Evolutionary conservation across 1,284 basidiomycete genomes (phyloP).

Genomic region (Cutaneotrichosporon arboriforme): DNA sequence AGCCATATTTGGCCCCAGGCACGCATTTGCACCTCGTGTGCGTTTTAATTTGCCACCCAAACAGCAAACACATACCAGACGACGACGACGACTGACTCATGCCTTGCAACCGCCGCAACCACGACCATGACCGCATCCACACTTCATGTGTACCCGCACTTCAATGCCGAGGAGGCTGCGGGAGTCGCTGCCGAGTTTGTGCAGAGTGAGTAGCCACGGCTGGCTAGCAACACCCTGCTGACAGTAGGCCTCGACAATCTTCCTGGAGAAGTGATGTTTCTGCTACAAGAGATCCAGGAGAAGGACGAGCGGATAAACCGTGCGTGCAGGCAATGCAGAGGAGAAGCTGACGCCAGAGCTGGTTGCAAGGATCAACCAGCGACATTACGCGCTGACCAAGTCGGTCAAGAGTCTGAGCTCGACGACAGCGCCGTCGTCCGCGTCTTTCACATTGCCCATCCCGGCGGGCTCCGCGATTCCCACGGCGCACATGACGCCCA

Average conservation of each 20-base stretch:
- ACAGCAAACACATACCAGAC: background rate
- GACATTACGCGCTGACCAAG: constrained; percentile 41
- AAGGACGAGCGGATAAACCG: constrained; percentile 47
- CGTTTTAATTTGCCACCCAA: constrained; percentile 1
- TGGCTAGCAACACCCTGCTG: background rate
- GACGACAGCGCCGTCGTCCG: constrained; percentile 12
- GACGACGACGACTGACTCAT: constrained; percentile 4
- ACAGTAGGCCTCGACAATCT: constrained; percentile 65
- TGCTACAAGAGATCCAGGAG: constrained; percentile 63
- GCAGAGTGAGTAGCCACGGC: constrained; percentile 54
- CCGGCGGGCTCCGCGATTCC: constrained; percentile 30
- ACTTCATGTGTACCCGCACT: constrained; percentile 36
- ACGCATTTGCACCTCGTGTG: too few species aligned
- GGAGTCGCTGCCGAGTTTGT: constrained; percentile 64
- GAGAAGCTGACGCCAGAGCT: constrained; percentile 21
- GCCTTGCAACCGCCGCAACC: background rate
- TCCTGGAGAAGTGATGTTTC: constrained; percentile 63
- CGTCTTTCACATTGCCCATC: constrained; percentile 30
- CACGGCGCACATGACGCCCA: constrained; percentile 32
- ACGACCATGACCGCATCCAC: background rate
- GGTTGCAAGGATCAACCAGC: constrained; percentile 33
- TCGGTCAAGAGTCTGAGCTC: constrained; percentile 19
- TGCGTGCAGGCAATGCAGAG: constrained; percentile 15
- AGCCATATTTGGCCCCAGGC: too few species aligned
- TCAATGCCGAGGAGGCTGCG: constrained; percentile 61